Percentiles rank a stretch among this genome's conserved stretches.
Evolutionary conservation across 768 basidiomycete species (phyloP).

Genomic region (Agaricus blazei): DNA sequence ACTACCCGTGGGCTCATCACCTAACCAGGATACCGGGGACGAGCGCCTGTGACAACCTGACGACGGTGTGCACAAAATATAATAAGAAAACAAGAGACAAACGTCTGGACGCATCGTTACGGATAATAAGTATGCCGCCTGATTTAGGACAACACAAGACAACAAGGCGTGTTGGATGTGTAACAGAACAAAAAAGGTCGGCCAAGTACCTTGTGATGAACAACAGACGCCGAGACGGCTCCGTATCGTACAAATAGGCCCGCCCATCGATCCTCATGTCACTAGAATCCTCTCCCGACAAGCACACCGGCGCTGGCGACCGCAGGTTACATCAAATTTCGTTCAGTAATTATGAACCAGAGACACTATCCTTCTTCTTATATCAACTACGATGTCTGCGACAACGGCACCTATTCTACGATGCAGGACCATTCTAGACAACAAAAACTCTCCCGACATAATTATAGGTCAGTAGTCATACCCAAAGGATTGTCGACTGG

Average conservation of each 20-base stretch:
- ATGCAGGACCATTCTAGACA: not conserved
- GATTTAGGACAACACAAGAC: not conserved
- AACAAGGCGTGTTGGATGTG: not conserved
- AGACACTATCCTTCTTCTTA: not conserved
- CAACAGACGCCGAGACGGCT: not conserved
- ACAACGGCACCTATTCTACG: not conserved
- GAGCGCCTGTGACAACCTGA: not conserved
- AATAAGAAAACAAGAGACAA: too few relatives aligned
- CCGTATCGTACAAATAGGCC: not conserved
- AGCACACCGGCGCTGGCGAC: too few relatives aligned
- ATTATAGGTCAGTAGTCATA: not conserved
- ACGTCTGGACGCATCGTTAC: too few relatives aligned
- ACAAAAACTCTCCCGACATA: not conserved
- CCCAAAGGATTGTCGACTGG: not conserved
- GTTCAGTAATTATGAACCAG: not conserved
- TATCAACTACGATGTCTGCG: not conserved
- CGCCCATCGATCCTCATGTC: not conserved
- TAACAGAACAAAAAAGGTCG: not conserved
- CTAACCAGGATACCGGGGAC: not conserved
- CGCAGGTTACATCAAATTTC: not conserved
- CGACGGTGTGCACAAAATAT: not conserved
- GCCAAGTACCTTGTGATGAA: not conserved
- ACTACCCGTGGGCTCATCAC: too few relatives aligned
- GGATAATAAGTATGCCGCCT: not conserved
- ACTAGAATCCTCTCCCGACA: too few relatives aligned